These are phyloP conservation scores for Candida berthetii DNA, from an alignment of 805 yeast species.

Conservation along the genomic window DNA sequence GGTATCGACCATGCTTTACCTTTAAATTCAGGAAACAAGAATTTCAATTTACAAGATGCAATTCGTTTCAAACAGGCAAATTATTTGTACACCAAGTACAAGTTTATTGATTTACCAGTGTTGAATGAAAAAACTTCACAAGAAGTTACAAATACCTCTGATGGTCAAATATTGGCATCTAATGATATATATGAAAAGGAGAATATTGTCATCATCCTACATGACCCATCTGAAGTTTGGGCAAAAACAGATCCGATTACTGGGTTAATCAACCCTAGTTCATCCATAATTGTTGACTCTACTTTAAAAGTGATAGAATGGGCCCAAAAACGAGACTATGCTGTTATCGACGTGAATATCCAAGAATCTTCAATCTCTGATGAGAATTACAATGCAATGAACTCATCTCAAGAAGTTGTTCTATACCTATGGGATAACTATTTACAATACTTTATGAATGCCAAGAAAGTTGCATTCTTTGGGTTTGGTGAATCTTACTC, in stretches of 20 bases:
- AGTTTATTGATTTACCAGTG: slow-evolving; percentile 67
- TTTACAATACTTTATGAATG: slow-evolving; percentile 61
- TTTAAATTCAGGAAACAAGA: slow-evolving; percentile 29
- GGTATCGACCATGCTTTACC: slow-evolving; percentile 30
- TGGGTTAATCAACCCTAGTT: slow-evolving; percentile 69
- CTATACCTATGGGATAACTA: slow-evolving; percentile 89
- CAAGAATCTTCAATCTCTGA: slow-evolving; percentile 49
- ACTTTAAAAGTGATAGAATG: slow-evolving; percentile 66
- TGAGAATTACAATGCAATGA: slow-evolving; percentile 51
- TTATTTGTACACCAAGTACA: slow-evolving; percentile 44
- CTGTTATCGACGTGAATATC: slow-evolving; percentile 78
- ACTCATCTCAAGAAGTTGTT: slow-evolving; percentile 70
- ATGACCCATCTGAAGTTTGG: slow-evolving; percentile 93
- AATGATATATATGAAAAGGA: slow-evolving; percentile 58
- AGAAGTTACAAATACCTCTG: slow-evolving; percentile 38
- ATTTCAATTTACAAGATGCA: slow-evolving; percentile 60
- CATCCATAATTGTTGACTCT: slow-evolving; percentile 72
- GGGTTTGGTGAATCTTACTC: slow-evolving; percentile 90
- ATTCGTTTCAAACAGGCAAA: slow-evolving; percentile 66
- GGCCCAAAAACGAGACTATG: slow-evolving; percentile 55
- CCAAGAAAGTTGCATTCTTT: slow-evolving; percentile 66
- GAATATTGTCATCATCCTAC: slow-evolving; percentile 67
- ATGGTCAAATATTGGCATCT: slow-evolving; percentile 65
- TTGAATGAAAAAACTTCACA: slow-evolving; percentile 27
- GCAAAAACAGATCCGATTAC: slow-evolving; percentile 74